Evolutionary conservation across 805 yeast genomes (phyloP), one percentile per base, ranked within the genome.

Genomic region (Yamadazyma laniorum): DNA sequence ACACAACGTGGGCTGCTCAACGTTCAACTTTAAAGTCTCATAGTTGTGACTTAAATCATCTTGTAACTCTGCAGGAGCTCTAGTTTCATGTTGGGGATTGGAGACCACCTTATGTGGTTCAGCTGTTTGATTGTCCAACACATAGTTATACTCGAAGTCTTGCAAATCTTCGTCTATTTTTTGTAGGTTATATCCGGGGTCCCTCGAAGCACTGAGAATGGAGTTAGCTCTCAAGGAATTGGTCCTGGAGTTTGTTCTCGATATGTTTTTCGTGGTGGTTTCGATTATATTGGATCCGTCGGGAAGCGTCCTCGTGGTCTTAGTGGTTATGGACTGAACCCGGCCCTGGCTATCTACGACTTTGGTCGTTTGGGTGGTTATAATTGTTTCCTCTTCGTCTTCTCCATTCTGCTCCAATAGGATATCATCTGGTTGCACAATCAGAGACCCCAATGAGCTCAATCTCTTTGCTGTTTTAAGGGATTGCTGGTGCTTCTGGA

Each of bases 211-310:
- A 17, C 48, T 49, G 12, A 49, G 42, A 9, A 51, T 39, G 3
- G 66, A 55, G 32, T 49, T 55, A 34, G 43, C 43, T 22, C 64
- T 47, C 7, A 47, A 43, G 4, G 66, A 59, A 42, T 61, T 65
- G 22, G 53, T 48, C 32, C 72, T 49, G 2, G 70, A 63, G 33
- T 51, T 59, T 12, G 52, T 39, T 21, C 72, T 48, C 14, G 69
- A 63, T 6, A 65, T 58, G 41, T 65, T 67, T 40, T 61, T 66
- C 9, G 72, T 65, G 14, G 65, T 67, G 3, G 70, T 67, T 47
- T 68, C 73, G 32, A 65, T 63, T 18, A 68, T 55, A 37, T 65
- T 66, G 13, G 70, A 59, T 4, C 74, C 74, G 43, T 68, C 73
- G 6, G 73, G 63, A 35, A 67, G 44, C 6, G 58, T 55, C 35